A percentile compares a stretch with the other conserved stretches of the same genome.
phyloP scores from a whole-genome alignment of 2,329 filamentous ascomycete genomes.

The Davidsoniella eucalypti region DNA sequence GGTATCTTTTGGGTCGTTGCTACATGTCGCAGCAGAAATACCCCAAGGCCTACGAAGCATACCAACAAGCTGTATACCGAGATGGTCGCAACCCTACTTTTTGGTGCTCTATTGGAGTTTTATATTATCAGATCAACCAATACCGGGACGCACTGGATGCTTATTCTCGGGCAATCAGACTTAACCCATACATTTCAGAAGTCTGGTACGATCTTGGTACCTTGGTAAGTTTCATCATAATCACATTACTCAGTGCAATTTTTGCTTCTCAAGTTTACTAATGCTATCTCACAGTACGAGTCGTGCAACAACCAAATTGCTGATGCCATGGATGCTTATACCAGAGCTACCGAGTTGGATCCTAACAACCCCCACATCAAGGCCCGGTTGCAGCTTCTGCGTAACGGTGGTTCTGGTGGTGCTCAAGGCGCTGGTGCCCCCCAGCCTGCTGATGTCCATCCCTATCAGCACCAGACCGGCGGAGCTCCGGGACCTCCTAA shows the following conservation, averaged over 20 bases:
- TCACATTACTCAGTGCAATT: background rate
- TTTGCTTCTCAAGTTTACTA: constrained; percentile 18
- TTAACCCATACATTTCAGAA: constrained; percentile 97
- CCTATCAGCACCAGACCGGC: constrained; percentile 75
- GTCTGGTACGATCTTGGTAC: constrained; percentile 98
- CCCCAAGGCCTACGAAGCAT: constrained; percentile 94
- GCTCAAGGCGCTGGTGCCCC: constrained; percentile 52
- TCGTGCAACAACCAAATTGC: constrained; percentile 98
- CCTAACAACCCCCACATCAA: constrained; percentile 92
- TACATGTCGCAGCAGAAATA: constrained; percentile 99
- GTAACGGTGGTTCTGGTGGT: constrained; percentile 60
- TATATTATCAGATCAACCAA: constrained; percentile 99
- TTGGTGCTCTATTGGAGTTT: constrained; percentile 97
- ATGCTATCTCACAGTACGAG: constrained; percentile 50
- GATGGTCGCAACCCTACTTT: constrained; percentile 96
- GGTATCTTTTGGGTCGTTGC: constrained; percentile 92
- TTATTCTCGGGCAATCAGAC: constrained; percentile 85
- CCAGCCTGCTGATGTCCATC: constrained; percentile 91
- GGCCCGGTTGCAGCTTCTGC: constrained; percentile 74
- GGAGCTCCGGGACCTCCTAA: constrained; percentile 71
- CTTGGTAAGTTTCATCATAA: constrained; percentile 45
- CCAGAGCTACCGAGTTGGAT: constrained; percentile 85
- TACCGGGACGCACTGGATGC: constrained; percentile 95
- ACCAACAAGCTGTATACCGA: constrained; percentile 95
- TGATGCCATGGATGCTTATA: constrained; percentile 90